Percentiles rank a stretch among this genome's conserved stretches.
phyloP scores from a whole-genome alignment of 164 flowering plant genomes.

The Buxus sempervirens region DNA sequence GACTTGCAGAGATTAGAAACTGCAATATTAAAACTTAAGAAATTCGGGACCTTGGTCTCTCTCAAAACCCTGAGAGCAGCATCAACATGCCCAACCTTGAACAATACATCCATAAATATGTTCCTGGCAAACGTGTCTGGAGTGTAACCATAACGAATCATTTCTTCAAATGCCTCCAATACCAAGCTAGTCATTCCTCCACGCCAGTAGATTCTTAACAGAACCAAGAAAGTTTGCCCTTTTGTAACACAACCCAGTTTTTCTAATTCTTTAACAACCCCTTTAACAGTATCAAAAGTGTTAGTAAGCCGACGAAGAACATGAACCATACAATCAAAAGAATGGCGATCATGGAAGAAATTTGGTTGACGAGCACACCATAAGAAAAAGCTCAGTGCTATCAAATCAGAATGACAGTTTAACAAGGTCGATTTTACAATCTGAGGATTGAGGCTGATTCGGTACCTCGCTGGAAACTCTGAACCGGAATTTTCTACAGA shows the following conservation, averaged over 20 bases:
- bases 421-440: slow-evolving; percentile 34
- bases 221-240: slow-evolving; percentile 48
- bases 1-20: slow-evolving; percentile 49
- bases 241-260: slow-evolving; percentile 40
- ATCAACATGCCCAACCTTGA: slow-evolving; percentile 37
- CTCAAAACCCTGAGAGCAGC: slow-evolving; percentile 34
- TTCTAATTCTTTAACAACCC: slow-evolving; percentile 36
- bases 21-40: slow-evolving; percentile 48
- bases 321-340: slow-evolving; percentile 37
- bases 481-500: not conserved
- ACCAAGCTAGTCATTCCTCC: slow-evolving; percentile 46
- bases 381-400: slow-evolving; percentile 53
- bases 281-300: slow-evolving; percentile 27
- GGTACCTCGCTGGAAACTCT: not conserved
- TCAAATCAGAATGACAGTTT: slow-evolving; percentile 51
- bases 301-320: slow-evolving; percentile 34
- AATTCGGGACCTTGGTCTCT: slow-evolving; percentile 40
- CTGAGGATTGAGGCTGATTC: slow-evolving; percentile 24
- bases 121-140: slow-evolving; percentile 54
- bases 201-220: slow-evolving; percentile 58
- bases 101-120: slow-evolving; percentile 49
- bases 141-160: slow-evolving; percentile 40
- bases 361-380: slow-evolving; percentile 57
- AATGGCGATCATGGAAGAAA: slow-evolving; percentile 38
- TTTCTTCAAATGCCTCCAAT: slow-evolving; percentile 46